Base-by-base conservation (phyloP, 2,329 filamentous ascomycete genomes). In the Phaeoacremonium minimum region DNA sequence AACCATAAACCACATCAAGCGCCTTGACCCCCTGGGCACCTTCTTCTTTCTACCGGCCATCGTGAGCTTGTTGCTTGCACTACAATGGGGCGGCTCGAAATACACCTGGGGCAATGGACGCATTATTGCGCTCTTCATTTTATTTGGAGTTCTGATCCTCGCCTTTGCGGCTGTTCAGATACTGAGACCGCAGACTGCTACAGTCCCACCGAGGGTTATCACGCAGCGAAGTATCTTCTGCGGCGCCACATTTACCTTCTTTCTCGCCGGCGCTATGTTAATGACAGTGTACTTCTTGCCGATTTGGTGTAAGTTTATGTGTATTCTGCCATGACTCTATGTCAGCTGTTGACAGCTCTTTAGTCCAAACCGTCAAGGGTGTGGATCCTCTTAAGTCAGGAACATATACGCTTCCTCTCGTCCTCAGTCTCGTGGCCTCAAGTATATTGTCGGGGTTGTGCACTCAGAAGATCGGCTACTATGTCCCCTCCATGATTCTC, bases 81-180 rank as follows among this genome's bases (percentile, higher is more conserved):
- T 85, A 20, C 74, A 83, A 48, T 83, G 77, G 78, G 77, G 76
- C 35, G 77, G 77, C 4, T 65, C 66, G 3, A 64, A 55, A 3
- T 74, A 77, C 45, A 43, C 60, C 0, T 81, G 76, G 77, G 58
- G 52, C 28, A 65, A 60, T 44, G 70, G 69, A 59, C 67, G 69
- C 30, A 67, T 78, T 36, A 68, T 80, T 33, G 46, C 71, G 7
- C 60, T 80, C n/a, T 64, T 80, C 7, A 59, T 67, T 30, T 44
- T 77, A 8, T 77, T 74, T 40, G 70, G 49, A 1, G 47, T 71
- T 13, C 60, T 68, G 3, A 59, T 64, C 9, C 38, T 67, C 20
- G 63, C 60, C 5, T 81, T 80, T 48, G 59, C 60, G 16, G 51
- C 57, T 3, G 64, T 80, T 2, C 75, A 82, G 52, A 55, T 74